Evolutionary conservation across 1,284 basidiomycete species (phyloP).

Genomic region (Phaffia rhodozyma): DNA sequence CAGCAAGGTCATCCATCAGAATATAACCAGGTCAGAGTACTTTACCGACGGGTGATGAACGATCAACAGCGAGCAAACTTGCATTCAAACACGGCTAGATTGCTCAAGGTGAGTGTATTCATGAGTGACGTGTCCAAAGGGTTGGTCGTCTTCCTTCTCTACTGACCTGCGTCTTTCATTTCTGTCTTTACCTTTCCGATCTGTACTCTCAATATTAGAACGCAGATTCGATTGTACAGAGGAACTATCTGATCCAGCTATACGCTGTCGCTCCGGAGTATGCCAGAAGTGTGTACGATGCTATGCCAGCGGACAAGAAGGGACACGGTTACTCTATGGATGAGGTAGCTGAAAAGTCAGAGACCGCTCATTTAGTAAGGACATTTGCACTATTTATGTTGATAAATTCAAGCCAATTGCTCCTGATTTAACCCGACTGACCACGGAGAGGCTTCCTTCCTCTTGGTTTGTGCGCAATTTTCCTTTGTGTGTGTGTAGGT

Average conservation of each 20-base stretch:
- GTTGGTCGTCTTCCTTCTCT: too few species aligned
- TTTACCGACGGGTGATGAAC: conserved; percentile 29
- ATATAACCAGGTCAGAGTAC: conserved; percentile 30
- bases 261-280: conserved; percentile 29
- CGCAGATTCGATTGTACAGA: conserved; percentile 30
- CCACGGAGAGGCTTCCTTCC: not conserved
- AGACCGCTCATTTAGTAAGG: conserved; percentile 20
- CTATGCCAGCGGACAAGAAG: conserved; percentile 25
- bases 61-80: conserved; percentile 27
- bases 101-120: conserved; percentile 23
- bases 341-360: conserved; percentile 23
- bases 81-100: conserved; percentile 30
- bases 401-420: too few species aligned
- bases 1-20: conserved; percentile 31
- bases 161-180: too few species aligned
- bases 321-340: conserved; percentile 24
- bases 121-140: too few species aligned
- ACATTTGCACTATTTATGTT: conserved; percentile 3
- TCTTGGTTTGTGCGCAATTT: not conserved
- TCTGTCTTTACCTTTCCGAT: not conserved
- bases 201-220: conserved; percentile 19
- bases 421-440: not conserved
- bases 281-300: conserved; percentile 28
- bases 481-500: not conserved
- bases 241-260: conserved; percentile 30